Conservation (phyloP, 345 rosid genomes). For the Citrus maxima region DNA sequence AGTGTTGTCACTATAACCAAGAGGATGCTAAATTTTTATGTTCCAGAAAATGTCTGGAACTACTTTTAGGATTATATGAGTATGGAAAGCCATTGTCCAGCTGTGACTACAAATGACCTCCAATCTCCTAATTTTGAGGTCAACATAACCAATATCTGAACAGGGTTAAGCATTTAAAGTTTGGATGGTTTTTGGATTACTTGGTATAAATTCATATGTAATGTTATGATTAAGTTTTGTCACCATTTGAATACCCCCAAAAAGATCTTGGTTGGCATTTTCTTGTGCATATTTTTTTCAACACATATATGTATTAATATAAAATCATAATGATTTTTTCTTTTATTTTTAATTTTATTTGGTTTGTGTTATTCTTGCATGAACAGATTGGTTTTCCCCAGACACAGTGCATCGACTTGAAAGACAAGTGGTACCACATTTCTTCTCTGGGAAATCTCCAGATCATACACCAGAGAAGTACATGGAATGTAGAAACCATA, state of each 20-base stretch:
- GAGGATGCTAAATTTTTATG: not conserved
- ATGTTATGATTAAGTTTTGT: not conserved
- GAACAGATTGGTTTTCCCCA: conserved; percentile 93
- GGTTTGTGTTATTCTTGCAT: conserved; percentile 15
- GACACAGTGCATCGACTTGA: conserved; percentile 79
- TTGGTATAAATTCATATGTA: not conserved
- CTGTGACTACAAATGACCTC: not conserved
- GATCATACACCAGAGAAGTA: conserved; percentile 78
- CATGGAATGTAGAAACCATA: conserved; percentile 81
- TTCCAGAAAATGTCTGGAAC: too few relatives aligned
- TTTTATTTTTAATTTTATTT: not conserved
- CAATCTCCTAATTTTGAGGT: not conserved
- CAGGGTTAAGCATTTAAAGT: not conserved
- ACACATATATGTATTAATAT: conserved; percentile 5
- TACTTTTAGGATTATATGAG: not conserved
- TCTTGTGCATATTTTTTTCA: not conserved
- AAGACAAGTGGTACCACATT: conserved; percentile 97
- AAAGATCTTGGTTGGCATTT: not conserved
- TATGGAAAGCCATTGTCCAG: not conserved
- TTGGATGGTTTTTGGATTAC: not conserved
- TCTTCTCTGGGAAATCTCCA: conserved; percentile 86
- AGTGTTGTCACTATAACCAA: not conserved
- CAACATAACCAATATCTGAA: not conserved
- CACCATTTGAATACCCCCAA: not conserved
- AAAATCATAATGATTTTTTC: not conserved